Evolutionary conservation across 2,329 filamentous ascomycete species (phyloP).

Genomic region (Ophiostoma perfectum): DNA sequence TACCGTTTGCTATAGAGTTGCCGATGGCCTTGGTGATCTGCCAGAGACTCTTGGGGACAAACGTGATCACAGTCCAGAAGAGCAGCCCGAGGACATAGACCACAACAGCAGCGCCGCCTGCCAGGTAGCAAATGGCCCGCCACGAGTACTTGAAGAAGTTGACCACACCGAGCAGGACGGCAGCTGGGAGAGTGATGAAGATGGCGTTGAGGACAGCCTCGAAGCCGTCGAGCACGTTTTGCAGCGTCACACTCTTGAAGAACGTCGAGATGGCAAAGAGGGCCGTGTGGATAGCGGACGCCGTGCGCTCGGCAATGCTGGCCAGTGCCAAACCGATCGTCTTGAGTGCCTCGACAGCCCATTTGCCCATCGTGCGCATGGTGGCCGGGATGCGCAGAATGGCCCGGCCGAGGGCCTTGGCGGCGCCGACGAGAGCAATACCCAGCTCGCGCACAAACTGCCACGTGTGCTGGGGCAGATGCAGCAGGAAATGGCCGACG

Average conservation of each 20-base stretch:
- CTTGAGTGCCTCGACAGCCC: not conserved
- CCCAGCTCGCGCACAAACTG: slow-evolving; percentile 29
- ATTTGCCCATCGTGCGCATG: not conserved
- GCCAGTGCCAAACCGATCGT: not conserved
- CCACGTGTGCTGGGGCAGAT: slow-evolving; percentile 27
- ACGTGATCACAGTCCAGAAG: not conserved
- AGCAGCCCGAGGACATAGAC: not conserved
- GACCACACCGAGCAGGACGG: slow-evolving; percentile 24
- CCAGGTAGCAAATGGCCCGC: not conserved
- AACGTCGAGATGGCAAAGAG: slow-evolving; percentile 25
- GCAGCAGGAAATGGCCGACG: not conserved
- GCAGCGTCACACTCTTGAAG: slow-evolving; percentile 36
- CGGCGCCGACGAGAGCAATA: slow-evolving; percentile 16
- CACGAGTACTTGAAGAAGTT: not conserved
- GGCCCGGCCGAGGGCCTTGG: slow-evolving; percentile 17
- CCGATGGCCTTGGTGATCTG: slow-evolving; percentile 14
- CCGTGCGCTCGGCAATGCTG: not conserved
- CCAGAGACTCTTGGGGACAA: slow-evolving; percentile 19
- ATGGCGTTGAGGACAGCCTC: slow-evolving; percentile 29
- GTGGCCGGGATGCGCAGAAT: not conserved
- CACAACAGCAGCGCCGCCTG: not conserved
- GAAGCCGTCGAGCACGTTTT: slow-evolving; percentile 39
- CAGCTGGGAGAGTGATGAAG: slow-evolving; percentile 28
- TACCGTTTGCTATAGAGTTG: not conserved
- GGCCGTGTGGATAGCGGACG: not conserved